Evolutionary conservation across 441 rosid species (phyloP).

Genomic region (Populus trichocarpa): DNA sequence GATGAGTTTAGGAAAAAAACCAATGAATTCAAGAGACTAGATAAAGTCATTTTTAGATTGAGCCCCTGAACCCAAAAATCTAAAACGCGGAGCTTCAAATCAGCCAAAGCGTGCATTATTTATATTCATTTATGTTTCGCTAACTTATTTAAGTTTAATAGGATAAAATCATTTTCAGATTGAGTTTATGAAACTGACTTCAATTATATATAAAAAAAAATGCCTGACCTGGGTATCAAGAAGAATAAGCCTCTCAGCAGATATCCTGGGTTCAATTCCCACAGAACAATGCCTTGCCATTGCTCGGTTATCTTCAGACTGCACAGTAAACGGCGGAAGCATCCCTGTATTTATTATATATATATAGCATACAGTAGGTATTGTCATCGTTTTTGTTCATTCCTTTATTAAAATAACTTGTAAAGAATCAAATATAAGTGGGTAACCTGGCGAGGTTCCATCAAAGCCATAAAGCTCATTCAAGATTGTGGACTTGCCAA

Average conservation of each 20-base stretch:
- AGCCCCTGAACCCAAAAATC: too few relatives aligned
- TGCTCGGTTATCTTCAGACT: constrained; percentile 62
- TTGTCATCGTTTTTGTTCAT: neutral
- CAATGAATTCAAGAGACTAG: too few relatives aligned
- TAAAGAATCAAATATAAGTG: neutral
- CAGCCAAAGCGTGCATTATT: neutral
- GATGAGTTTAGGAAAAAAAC: too few relatives aligned
- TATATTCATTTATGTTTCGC: neutral
- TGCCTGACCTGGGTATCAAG: constrained; percentile 70
- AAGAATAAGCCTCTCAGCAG: constrained; percentile 70
- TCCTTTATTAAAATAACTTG: neutral
- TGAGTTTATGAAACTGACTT: neutral
- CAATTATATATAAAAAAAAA: neutral
- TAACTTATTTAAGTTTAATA: neutral
- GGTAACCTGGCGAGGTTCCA: constrained; percentile 55
- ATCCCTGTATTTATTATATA: constrained; percentile 44
- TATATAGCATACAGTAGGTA: neutral
- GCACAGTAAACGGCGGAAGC: constrained; percentile 63
- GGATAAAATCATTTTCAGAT: neutral
- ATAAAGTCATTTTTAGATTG: too few relatives aligned
- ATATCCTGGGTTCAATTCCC: constrained; percentile 80
- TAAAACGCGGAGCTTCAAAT: neutral
- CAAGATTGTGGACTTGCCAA: constrained; percentile 77
- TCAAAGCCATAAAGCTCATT: constrained; percentile 78
- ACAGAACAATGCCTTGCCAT: constrained; percentile 67